Evolutionary conservation across 2,329 filamentous ascomycete genomes (phyloP).

Genomic region (Scytalidium lignicola): DNA sequence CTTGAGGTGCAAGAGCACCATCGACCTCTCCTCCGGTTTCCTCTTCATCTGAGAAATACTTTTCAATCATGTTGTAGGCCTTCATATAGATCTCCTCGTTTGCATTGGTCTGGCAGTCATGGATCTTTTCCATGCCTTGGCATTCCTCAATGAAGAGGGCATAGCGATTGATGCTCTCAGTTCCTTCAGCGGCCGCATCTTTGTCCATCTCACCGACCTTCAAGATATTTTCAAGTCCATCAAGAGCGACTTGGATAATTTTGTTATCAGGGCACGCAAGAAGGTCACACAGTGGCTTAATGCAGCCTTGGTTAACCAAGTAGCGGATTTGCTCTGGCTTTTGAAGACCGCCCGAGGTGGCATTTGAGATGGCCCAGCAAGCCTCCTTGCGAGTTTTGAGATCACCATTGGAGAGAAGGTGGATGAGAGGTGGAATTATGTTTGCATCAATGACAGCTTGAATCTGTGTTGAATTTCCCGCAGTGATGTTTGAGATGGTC

Average conservation of each 20-base stretch:
- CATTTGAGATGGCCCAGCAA: constrained; percentile 99
- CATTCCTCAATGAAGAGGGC: constrained; percentile 98
- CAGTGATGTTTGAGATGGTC: constrained; percentile 99
- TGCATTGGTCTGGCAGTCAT: constrained; percentile 99
- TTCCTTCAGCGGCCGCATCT: constrained; percentile 71
- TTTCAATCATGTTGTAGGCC: constrained; percentile 99
- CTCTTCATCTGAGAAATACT: constrained; percentile 99
- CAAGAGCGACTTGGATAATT: constrained; percentile 97
- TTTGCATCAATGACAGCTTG: constrained; percentile 95
- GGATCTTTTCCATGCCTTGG: constrained; percentile 99
- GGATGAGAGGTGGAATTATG: constrained; percentile 93
- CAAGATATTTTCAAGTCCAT: constrained; percentile 97
- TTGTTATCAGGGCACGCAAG: constrained; percentile 98
- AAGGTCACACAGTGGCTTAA: constrained; percentile 94
- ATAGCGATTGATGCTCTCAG: constrained; percentile 87
- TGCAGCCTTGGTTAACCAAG: constrained; percentile 87
- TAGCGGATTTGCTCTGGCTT: constrained; percentile 99
- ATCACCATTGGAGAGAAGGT: constrained; percentile 92
- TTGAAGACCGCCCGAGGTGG: constrained; percentile 93
- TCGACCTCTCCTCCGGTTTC: constrained; percentile 74
- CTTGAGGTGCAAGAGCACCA: constrained; percentile 63
- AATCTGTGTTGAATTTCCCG: constrained; percentile 96
- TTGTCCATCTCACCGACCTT: constrained; percentile 99
- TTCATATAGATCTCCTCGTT: constrained; percentile 99
- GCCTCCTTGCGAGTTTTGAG: constrained; percentile 99